Base-by-base conservation (phyloP, 2,329 filamentous ascomycete genomes). In the Trichoderma arundinaceum region DNA sequence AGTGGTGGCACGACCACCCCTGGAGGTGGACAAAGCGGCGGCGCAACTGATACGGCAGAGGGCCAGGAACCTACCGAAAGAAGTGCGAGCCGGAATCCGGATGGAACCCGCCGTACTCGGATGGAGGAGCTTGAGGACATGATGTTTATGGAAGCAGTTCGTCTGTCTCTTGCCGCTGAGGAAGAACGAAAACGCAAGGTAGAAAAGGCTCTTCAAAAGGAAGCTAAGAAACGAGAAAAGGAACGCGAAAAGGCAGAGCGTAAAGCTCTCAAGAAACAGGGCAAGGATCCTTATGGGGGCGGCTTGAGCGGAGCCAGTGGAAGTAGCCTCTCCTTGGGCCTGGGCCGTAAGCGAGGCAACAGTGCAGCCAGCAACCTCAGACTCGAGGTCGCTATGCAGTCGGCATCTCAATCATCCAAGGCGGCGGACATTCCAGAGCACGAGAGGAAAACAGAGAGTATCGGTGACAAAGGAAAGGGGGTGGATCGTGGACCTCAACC, bases 81-180 rank as follows among this genome's bases (percentile, higher is more conserved):
- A 41, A 68, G 67, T 4, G 69, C 72, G 15, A 68, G 71, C 9
- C 56, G 72, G 1, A 69, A 66, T 43, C 58, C 69, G 2, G 70
- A 71, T 9, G 71, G 71, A 13, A 72, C 72, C 64, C 72, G 81
- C 66, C 77, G 83, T 52, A 76, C 74, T 64, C 84, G 92, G 35
- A 87, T 96, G 74, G 92, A 96, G 22, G 94, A 98, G 71, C 84
- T 98, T 0, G 95, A 99, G 75, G 94, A 97, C 56, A 91, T 99
- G 82, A 99, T 99, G 95, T 93, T 98, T 83, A 92, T 95, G 84
- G 95, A 99, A 76, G 95, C 95, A 0, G 96, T 99, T 54, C 85
- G 95, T 44, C 78, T 97, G 35, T 97, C 93, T 54, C 82, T 99
- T n/a, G 93, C 91, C 0, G 90, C 92, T 1, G 95, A 99, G 75